These are phyloP conservation scores for Rhododendron henanense DNA, from an alignment of 148 eudicot species.

Conservation along the genomic window DNA sequence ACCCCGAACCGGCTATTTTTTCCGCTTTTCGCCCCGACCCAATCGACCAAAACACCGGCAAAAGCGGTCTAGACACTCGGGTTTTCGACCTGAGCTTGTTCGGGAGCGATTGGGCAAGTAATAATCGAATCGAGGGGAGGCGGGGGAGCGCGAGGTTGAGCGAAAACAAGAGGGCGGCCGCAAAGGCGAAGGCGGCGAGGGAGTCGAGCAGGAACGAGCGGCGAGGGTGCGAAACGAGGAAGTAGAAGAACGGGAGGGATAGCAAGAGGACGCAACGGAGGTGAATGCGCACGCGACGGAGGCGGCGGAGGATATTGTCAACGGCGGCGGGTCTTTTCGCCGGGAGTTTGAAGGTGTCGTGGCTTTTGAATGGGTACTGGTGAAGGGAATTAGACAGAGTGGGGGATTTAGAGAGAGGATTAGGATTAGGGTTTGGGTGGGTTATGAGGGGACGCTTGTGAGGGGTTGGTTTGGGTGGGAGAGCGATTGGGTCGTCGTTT, in stretches of 20 bases:
- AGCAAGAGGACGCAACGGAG: slow-evolving; percentile 46
- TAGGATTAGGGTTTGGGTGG: slow-evolving; percentile 19
- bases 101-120: slow-evolving; percentile 50
- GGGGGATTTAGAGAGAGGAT: slow-evolving; percentile 45
- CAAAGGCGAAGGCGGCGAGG: slow-evolving; percentile 78
- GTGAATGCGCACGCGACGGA: slow-evolving; percentile 40
- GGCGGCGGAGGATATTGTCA: slow-evolving; percentile 41
- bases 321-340: slow-evolving; percentile 32
- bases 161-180: slow-evolving; percentile 76
- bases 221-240: slow-evolving; percentile 73
- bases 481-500: slow-evolving; percentile 33
- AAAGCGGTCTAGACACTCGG: slow-evolving; percentile 29
- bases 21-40: slow-evolving; percentile 60
- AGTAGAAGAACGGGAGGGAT: slow-evolving; percentile 71
- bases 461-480: slow-evolving; percentile 42
- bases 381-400: slow-evolving; percentile 51
- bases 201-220: slow-evolving; percentile 71
- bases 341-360: slow-evolving; percentile 33
- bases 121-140: slow-evolving; percentile 69
- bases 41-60: slow-evolving; percentile 90
- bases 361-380: slow-evolving; percentile 39
- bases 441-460: slow-evolving; percentile 66
- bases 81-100: slow-evolving; percentile 41
- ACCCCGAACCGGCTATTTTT: slow-evolving; percentile 33
- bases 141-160: slow-evolving; percentile 79